Evolutionary conservation across 2,329 filamentous ascomycete species (phyloP), one percentile per base, ranked within the genome.

Genomic region (Thelonectria olida): DNA sequence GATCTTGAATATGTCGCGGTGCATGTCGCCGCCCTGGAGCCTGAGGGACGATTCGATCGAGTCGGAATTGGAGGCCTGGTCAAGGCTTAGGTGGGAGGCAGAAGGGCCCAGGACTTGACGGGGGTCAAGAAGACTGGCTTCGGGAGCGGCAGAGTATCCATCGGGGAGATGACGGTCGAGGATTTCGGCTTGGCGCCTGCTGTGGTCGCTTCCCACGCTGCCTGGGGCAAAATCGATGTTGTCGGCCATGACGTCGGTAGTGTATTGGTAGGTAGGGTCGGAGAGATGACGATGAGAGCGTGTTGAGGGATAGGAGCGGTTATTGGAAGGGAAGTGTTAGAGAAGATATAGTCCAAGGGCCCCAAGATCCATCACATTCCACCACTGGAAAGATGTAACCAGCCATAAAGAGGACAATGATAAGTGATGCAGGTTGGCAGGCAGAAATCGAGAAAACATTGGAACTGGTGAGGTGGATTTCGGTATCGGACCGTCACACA

Each of bases 1-100:
- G 68, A 92, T 88, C 72, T 87, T 90, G 83, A 91, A 94, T 31
- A 94, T 84, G 69, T 92, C 90, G 31, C 91, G 88, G 73, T 93
- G 91, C 20, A 94, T 90, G 70, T 94, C 91, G 39, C 91, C 91
- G 52, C 91, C 91, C 71, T 91, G 90, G 3, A 93, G 81, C 60
- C 82, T 86, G 54, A 93, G 79, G 0, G 91, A 93, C 2, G 90
- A 92, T 56, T 79, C 76, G 31, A 77, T 62, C n/a, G 66, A 62
- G 61, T 90, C 86, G 44, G 77, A 75, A 22, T 68, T 66, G 34
- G 65, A 54, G 52, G 58, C 53, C 10, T 63, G 61, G 10, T 64
- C 64, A 44, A 59, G 39, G 23, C 55, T 64, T 34, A 65, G 49
- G 13, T 62, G 61, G 17, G 70, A 64, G 22, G 64, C 57, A 5